phyloP scores from a whole-genome alignment of 116 monocot species.

The Papilionanthe hybrid region DNA sequence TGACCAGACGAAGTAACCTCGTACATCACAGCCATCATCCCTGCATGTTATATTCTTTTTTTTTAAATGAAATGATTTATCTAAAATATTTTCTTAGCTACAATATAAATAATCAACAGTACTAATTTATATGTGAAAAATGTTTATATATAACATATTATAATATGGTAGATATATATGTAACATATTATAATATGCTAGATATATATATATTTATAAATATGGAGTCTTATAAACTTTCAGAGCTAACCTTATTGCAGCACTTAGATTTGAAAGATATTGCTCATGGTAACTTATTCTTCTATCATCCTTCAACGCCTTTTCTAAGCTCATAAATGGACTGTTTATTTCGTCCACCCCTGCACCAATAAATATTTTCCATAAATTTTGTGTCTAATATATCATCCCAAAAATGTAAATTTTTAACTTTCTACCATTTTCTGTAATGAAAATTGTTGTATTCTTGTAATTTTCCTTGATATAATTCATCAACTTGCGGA shows the following conservation, averaged over 20 bases:
- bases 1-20: slow-evolving; percentile 68
- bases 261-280: slow-evolving; percentile 41
- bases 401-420: background rate
- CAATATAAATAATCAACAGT: too few species aligned
- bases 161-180: too few species aligned
- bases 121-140: too few species aligned
- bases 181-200: too few species aligned
- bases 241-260: slow-evolving; percentile 38
- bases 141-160: too few species aligned
- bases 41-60: slow-evolving; percentile 11
- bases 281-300: slow-evolving; percentile 55
- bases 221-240: background rate
- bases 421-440: slow-evolving; percentile 45
- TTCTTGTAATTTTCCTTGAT: slow-evolving; percentile 55
- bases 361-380: slow-evolving; percentile 13
- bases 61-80: too few species aligned
- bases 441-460: slow-evolving; percentile 48
- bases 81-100: too few species aligned
- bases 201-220: too few species aligned
- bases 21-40: slow-evolving; percentile 50
- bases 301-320: slow-evolving; percentile 51
- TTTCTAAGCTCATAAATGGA: slow-evolving; percentile 30
- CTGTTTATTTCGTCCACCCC: slow-evolving; percentile 66
- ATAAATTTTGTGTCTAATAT: background rate
- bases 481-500: slow-evolving; percentile 55